These are phyloP conservation scores for Termitomyces sp. DNA, from an alignment of 1,284 basidiomycete species.

Conservation along the genomic window DNA sequence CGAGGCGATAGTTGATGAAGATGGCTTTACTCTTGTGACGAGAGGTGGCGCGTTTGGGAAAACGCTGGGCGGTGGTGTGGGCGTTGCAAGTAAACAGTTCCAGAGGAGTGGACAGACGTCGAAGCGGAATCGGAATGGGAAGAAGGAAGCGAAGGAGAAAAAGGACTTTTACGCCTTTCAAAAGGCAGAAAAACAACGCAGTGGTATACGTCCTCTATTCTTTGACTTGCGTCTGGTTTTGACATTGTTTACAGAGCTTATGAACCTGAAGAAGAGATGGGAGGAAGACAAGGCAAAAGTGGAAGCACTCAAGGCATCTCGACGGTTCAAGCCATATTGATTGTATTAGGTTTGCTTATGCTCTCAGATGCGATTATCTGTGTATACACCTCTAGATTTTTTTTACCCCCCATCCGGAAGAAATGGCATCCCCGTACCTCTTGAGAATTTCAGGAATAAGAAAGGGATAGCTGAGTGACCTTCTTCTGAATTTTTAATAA, in stretches of 20 bases:
- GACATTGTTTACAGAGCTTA: slow-evolving; percentile 45
- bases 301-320: slow-evolving; percentile 73
- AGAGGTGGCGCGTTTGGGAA: slow-evolving; percentile 84
- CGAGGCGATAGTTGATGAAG: slow-evolving; percentile 84
- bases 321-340: slow-evolving; percentile 82
- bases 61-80: slow-evolving; percentile 76
- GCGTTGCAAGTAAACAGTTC: slow-evolving; percentile 73
- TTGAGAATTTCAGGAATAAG: no score
- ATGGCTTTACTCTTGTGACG: slow-evolving; percentile 88
- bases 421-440: not conserved
- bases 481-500: no score
- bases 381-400: not conserved
- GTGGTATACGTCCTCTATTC: slow-evolving; percentile 47
- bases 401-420: not conserved
- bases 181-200: slow-evolving; percentile 79
- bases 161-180: slow-evolving; percentile 85
- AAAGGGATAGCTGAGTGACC: not conserved
- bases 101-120: slow-evolving; percentile 54
- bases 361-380: not conserved
- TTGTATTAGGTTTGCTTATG: not conserved
- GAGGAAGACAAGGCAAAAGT: slow-evolving; percentile 86
- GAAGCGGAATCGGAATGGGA: slow-evolving; percentile 41
- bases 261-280: slow-evolving; percentile 77
- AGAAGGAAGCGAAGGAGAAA: slow-evolving; percentile 70
- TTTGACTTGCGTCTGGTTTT: not conserved